Evolutionary conservation across 108 stramenopile genomes (phyloP).

Genomic region (Cylindrotheca fusiformis): DNA sequence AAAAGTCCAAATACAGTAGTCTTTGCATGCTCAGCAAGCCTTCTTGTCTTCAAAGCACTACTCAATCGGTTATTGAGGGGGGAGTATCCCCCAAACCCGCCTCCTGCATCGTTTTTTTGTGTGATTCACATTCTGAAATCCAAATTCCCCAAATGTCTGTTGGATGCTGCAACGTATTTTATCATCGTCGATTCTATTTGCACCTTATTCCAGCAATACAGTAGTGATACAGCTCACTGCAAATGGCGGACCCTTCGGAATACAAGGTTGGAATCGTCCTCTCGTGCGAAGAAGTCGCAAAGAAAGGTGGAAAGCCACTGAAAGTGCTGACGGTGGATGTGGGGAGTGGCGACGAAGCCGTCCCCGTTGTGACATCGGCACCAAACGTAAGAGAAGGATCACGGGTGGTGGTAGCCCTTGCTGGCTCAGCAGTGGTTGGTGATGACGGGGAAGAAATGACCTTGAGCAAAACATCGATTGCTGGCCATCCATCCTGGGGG

Average conservation of each 20-base stretch:
- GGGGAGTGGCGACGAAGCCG: constrained; percentile 36
- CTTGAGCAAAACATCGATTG: constrained; percentile 75
- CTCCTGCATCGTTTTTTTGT: too few species aligned
- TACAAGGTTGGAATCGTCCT: constrained; percentile 84
- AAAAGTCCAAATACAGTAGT: too few species aligned
- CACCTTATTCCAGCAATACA: too few species aligned
- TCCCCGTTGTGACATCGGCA: constrained; percentile 73
- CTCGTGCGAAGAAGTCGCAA: constrained; percentile 33
- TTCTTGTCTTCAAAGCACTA: too few species aligned
- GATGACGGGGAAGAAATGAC: constrained; percentile 61
- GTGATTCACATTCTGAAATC: too few species aligned
- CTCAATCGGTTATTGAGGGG: too few species aligned
- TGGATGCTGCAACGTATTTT: too few species aligned
- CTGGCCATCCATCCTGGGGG: constrained; percentile 75
- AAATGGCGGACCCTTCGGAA: constrained; percentile 52
- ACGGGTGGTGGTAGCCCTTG: constrained; percentile 65
- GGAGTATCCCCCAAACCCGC: too few species aligned
- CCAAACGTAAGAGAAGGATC: constrained; percentile 78
- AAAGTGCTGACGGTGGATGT: constrained; percentile 42
- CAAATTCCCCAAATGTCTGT: too few species aligned
- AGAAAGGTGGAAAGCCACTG: constrained; percentile 45
- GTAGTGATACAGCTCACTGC: too few species aligned
- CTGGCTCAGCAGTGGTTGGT: constrained; percentile 55
- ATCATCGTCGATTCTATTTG: too few species aligned
- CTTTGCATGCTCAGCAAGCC: too few species aligned